Conservation (phyloP, 148 eudicot species). For the Talinum fruticosum region DNA sequence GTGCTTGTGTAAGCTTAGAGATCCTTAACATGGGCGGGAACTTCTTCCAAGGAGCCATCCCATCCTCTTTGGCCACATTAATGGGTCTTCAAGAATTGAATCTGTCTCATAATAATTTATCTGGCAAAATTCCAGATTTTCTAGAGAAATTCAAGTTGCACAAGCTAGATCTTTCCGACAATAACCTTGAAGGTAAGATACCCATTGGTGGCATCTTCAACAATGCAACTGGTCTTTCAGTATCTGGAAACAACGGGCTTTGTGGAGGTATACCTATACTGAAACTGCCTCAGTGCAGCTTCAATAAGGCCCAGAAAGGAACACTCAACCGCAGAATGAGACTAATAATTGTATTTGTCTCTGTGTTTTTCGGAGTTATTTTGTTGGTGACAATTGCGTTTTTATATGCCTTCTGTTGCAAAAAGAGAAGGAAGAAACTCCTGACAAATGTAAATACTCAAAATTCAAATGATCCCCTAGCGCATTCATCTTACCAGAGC, state of each 20-base stretch:
- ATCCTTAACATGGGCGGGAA: conserved; percentile 20
- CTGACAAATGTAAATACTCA: background rate
- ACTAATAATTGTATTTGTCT: too few relatives aligned
- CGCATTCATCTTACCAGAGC: conserved; percentile 21
- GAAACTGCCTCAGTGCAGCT: conserved; percentile 24
- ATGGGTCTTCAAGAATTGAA: conserved; percentile 18
- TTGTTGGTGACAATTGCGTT: background rate
- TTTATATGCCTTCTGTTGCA: background rate
- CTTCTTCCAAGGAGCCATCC: conserved; percentile 31
- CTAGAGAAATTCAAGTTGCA: conserved; percentile 9
- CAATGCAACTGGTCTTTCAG: conserved; percentile 28
- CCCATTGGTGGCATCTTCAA: conserved; percentile 34
- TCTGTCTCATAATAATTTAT: conserved; percentile 35
- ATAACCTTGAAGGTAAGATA: conserved; percentile 39
- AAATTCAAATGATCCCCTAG: background rate
- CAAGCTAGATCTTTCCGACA: conserved; percentile 28
- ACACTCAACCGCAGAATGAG: background rate
- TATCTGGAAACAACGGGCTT: conserved; percentile 34
- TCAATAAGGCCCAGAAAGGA: background rate
- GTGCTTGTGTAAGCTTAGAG: conserved; percentile 22
- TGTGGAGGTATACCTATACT: conserved; percentile 39
- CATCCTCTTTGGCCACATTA: conserved; percentile 20
- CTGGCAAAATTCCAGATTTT: conserved; percentile 34
- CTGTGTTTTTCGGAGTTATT: conserved; percentile 7
- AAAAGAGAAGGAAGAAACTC: background rate